A percentile compares a stretch with the other conserved stretches of the same genome.
Evolutionary conservation across 1,284 basidiomycete species (phyloP).

Genomic region (Anthracocystis walkeri): DNA sequence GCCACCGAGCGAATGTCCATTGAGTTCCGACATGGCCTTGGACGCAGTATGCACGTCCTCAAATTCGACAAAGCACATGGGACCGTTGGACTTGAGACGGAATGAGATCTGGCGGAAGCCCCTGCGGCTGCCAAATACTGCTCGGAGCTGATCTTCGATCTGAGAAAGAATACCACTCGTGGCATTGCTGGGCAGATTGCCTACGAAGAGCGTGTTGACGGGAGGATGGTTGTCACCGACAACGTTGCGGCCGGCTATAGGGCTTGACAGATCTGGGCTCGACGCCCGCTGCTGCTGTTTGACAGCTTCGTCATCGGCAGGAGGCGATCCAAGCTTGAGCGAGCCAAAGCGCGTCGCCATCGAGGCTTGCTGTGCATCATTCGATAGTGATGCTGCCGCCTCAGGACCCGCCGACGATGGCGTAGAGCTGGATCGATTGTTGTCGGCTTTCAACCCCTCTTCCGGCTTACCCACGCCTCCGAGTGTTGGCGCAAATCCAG

Average conservation of each 20-base stretch:
- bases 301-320: constrained; percentile 24
- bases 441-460: constrained; percentile 39
- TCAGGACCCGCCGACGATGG: constrained; percentile 38
- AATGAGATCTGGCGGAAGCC: constrained; percentile 94
- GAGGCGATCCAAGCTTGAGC: constrained; percentile 51
- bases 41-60: constrained; percentile 88
- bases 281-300: constrained; percentile 25
- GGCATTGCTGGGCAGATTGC: constrained; percentile 58
- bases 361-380: constrained; percentile 14
- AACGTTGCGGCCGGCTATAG: constrained; percentile 50
- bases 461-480: constrained; percentile 27
- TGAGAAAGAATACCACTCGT: constrained; percentile 73
- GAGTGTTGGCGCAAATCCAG: not conserved
- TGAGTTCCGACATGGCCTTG: constrained; percentile 85
- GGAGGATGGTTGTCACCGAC: constrained; percentile 61
- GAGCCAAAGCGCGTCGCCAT: constrained; percentile 49
- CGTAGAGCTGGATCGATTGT: constrained; percentile 16
- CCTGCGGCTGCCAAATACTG: constrained; percentile 80
- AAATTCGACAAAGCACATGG: constrained; percentile 94
- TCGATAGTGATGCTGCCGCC: not conserved
- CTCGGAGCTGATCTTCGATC: constrained; percentile 85
- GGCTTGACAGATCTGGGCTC: constrained; percentile 48
- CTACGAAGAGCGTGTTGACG: constrained; percentile 62
- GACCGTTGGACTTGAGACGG: constrained; percentile 92
- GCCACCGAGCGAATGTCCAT: constrained; percentile 89